Conservation (phyloP, 805 yeast genomes). For the Suhomyces sp. region DNA sequence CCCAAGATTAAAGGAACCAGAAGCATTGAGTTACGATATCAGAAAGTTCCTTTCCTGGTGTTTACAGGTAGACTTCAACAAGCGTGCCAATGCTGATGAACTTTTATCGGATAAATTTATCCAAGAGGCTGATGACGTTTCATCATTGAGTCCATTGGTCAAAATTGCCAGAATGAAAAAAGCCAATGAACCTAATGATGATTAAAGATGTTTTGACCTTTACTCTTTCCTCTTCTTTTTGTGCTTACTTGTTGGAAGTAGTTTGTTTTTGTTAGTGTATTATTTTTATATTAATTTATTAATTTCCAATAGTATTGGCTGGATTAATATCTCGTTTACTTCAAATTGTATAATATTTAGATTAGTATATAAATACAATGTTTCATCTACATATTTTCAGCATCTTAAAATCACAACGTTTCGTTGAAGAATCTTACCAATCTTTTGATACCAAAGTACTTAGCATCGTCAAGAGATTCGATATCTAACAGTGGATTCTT, state of each 20-base stretch:
- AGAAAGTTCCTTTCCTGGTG: conserved; percentile 73
- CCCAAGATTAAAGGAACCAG: conserved; percentile 89
- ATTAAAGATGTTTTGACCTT: not conserved
- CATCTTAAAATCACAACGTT: conserved; percentile 17
- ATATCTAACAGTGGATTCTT: conserved; percentile 5
- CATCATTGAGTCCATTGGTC: conserved; percentile 69
- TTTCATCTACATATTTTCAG: too few species aligned
- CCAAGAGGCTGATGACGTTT: conserved; percentile 57
- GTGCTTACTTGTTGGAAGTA: not conserved
- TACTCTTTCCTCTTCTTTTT: too few species aligned
- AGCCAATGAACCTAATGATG: conserved; percentile 22
- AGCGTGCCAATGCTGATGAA: conserved; percentile 75
- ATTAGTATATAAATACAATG: too few species aligned
- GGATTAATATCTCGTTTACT: not conserved
- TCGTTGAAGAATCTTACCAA: conserved; percentile 26
- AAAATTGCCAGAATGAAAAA: conserved; percentile 71
- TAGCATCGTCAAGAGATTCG: conserved; percentile 9
- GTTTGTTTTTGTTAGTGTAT: not conserved
- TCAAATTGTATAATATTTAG: too few species aligned
- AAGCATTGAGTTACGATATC: conserved; percentile 63
- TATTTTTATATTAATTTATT: conserved; percentile 1
- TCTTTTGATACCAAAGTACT: conserved; percentile 25
- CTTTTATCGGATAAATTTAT: conserved; percentile 68
- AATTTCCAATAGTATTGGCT: too few species aligned
- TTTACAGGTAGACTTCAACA: conserved; percentile 78